A percentile compares a stretch with the other conserved stretches of the same genome.
These are phyloP conservation scores for Citrus australasica DNA, from an alignment of 345 rosid species.

Conservation along the genomic window DNA sequence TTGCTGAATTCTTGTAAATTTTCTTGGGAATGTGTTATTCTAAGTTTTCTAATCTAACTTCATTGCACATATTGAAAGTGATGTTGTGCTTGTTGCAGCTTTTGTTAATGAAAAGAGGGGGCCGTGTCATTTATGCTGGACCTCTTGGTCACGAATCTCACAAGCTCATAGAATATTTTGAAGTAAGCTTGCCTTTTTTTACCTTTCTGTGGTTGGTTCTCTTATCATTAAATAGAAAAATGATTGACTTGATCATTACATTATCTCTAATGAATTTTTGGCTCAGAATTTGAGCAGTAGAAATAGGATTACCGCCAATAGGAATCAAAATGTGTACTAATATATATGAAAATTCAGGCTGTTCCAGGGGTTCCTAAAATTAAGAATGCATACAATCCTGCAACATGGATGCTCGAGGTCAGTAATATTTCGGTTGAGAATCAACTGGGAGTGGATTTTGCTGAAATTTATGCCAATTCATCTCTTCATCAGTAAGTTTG, in stretches of 20 bases:
- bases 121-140: constrained; percentile 88
- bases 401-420: constrained; percentile 95
- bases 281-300: neutral
- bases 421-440: constrained; percentile 60
- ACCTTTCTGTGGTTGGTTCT: neutral
- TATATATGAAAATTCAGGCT: constrained; percentile 34
- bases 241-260: neutral
- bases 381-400: constrained; percentile 74
- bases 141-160: constrained; percentile 72
- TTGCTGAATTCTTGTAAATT: neutral
- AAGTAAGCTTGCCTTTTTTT: constrained; percentile 33
- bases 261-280: neutral
- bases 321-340: neutral
- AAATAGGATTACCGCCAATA: too few relatives aligned
- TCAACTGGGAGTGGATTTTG: constrained; percentile 66
- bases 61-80: neutral
- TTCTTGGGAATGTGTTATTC: neutral
- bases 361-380: constrained; percentile 71
- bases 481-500: constrained; percentile 58
- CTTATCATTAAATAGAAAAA: neutral
- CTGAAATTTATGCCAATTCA: constrained; percentile 59
- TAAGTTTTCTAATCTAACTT: neutral
- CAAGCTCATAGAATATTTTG: constrained; percentile 79
- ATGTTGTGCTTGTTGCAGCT: constrained; percentile 42
- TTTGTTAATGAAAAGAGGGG: constrained; percentile 88